phyloP scores from a whole-genome alignment of 768 basidiomycete species.

The Sistotremastrum suecicum region DNA sequence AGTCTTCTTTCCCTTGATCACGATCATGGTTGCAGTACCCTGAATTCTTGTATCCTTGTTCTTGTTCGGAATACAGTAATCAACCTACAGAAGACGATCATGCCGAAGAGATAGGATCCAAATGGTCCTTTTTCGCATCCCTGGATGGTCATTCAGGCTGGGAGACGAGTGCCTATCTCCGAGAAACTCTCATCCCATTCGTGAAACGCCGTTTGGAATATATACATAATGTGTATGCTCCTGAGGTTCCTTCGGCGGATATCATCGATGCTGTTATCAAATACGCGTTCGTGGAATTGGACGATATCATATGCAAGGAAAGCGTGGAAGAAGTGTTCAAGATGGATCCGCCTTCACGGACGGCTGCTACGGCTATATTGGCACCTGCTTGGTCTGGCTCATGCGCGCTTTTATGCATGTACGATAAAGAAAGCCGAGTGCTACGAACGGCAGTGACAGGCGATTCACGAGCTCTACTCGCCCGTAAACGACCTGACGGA shows the following conservation, averaged over 20 bases:
- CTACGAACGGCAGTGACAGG: conserved; percentile 32
- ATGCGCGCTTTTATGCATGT: conserved; percentile 31
- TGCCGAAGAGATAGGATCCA: conserved; percentile 10
- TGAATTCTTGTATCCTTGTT: neutral
- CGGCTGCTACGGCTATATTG: conserved; percentile 17
- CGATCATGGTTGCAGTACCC: neutral
- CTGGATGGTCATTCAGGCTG: conserved; percentile 20
- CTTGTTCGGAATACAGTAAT: conserved; percentile 8
- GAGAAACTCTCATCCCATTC: conserved; percentile 17
- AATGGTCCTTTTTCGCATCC: conserved; percentile 21
- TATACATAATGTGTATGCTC: neutral
- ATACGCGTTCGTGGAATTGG: conserved; percentile 23
- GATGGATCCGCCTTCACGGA: conserved; percentile 9
- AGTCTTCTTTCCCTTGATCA: neutral
- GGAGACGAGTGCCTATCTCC: conserved; percentile 20
- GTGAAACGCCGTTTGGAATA: conserved; percentile 5
- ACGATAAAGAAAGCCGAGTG: conserved; percentile 23
- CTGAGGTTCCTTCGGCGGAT: conserved; percentile 12
- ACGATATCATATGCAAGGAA: conserved; percentile 27
- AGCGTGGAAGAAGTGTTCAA: conserved; percentile 16
- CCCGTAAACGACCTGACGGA: conserved; percentile 21
- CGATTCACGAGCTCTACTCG: conserved; percentile 35
- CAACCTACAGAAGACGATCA: conserved; percentile 16
- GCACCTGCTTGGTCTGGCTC: conserved; percentile 24
- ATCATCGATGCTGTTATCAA: conserved; percentile 22